Percentiles rank a stretch among this genome's conserved stretches.
phyloP scores from a whole-genome alignment of 768 basidiomycete species.

The Leucosporidium creatinivorum region DNA sequence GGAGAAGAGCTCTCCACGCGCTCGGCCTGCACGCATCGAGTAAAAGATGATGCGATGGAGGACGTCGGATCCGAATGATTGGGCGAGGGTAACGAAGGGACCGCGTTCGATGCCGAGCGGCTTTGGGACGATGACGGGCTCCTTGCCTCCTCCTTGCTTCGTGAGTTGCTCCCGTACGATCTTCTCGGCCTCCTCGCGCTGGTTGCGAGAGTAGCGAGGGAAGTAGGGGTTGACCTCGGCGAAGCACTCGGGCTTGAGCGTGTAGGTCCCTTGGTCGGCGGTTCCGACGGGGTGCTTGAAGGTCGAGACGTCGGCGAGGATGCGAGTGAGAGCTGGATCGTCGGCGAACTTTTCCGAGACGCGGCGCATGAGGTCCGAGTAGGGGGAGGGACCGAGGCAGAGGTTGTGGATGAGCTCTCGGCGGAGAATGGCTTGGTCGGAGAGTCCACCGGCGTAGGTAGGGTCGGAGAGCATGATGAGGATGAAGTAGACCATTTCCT shows the following conservation, averaged over 20 bases:
- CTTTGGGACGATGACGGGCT: slow-evolving; percentile 69
- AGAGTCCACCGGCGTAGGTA: slow-evolving; percentile 62
- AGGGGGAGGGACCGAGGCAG: slow-evolving; percentile 76
- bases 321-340: slow-evolving; percentile 68
- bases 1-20: slow-evolving; percentile 7
- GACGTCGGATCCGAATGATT: slow-evolving; percentile 61
- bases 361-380: slow-evolving; percentile 82
- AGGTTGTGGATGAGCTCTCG: slow-evolving; percentile 86
- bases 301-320: slow-evolving; percentile 67
- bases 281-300: slow-evolving; percentile 66
- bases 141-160: slow-evolving; percentile 51
- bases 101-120: slow-evolving; percentile 57
- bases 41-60: slow-evolving; percentile 78
- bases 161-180: slow-evolving; percentile 60
- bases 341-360: slow-evolving; percentile 85
- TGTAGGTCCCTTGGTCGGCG: slow-evolving; percentile 75
- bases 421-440: slow-evolving; percentile 58
- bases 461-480: slow-evolving; percentile 80
- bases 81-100: slow-evolving; percentile 61
- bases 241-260: slow-evolving; percentile 71
- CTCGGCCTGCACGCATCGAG: slow-evolving; percentile 55
- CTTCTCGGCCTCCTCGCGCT: slow-evolving; percentile 80
- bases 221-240: slow-evolving; percentile 92
- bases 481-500: slow-evolving; percentile 80
- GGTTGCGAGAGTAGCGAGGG: slow-evolving; percentile 89